A percentile compares a stretch with the other conserved stretches of the same genome.
Evolutionary conservation across 306 rosid genomes (phyloP).

Genomic region (Cajanus cajan): DNA sequence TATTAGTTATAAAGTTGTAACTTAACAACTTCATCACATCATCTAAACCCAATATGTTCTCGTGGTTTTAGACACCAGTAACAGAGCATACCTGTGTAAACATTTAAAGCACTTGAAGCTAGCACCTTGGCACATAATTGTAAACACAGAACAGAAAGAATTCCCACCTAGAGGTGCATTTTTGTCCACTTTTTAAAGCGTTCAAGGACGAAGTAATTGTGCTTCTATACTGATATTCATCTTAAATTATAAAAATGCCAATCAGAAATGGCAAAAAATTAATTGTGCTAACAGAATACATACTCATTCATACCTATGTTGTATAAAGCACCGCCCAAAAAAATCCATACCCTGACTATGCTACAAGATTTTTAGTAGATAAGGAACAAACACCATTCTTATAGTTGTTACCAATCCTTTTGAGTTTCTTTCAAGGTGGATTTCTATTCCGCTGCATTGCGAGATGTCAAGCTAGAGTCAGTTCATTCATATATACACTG

Average conservation of each 20-base stretch:
- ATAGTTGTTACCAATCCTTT: slow-evolving; percentile 4
- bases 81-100: neutral
- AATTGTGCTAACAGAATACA: slow-evolving; percentile 18
- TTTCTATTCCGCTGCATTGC: slow-evolving; percentile 17
- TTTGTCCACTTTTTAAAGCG: neutral
- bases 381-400: slow-evolving; percentile 23
- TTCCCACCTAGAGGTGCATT: slow-evolving; percentile 9
- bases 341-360: neutral
- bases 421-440: neutral
- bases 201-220: slow-evolving; percentile 2
- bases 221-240: neutral
- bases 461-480: neutral
- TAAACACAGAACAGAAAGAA: neutral
- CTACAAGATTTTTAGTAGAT: slow-evolving; percentile 26
- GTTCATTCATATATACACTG: slow-evolving; percentile 64
- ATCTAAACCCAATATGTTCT: neutral
- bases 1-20: neutral
- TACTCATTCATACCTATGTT: slow-evolving; percentile 20
- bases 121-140: neutral
- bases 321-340: slow-evolving; percentile 20
- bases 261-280: slow-evolving; percentile 23
- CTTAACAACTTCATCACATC: neutral
- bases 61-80: neutral
- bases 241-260: slow-evolving; percentile 6
- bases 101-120: neutral